Conservation (phyloP, 768 basidiomycete species). For the Daedaleopsis nitida region DNA sequence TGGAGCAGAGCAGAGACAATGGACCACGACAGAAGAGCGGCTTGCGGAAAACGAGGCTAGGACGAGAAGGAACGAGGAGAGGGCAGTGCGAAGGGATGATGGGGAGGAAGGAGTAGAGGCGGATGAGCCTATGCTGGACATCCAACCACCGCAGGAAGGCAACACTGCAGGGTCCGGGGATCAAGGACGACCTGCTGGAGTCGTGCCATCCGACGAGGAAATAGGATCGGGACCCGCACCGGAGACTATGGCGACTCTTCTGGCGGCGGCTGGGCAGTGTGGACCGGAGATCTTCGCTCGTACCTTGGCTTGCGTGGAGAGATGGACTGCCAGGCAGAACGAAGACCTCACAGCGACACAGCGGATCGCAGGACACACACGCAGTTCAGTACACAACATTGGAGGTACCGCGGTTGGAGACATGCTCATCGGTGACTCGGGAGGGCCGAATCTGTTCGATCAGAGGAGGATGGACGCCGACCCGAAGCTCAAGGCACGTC, state of each 20-base stretch:
- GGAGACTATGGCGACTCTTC: not conserved
- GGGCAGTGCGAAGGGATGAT: not conserved
- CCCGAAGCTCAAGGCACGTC: not conserved
- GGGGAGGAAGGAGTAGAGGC: not conserved
- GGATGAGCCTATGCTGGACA: not conserved
- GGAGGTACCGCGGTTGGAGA: not conserved
- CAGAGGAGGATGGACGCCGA: not conserved
- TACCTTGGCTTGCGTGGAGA: not conserved
- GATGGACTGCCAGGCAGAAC: too few species aligned
- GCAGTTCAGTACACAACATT: not conserved
- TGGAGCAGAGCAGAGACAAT: not conserved
- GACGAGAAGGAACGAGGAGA: conserved; percentile 1
- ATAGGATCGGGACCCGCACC: not conserved
- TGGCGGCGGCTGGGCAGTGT: not conserved
- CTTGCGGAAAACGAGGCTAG: not conserved
- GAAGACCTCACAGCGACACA: not conserved
- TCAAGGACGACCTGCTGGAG: too few species aligned
- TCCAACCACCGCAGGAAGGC: not conserved
- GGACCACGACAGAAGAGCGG: not conserved
- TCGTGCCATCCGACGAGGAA: too few species aligned
- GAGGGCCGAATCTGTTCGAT: not conserved
- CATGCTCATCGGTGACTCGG: not conserved
- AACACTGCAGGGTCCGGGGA: not conserved
- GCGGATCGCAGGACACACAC: not conserved
- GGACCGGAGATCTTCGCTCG: not conserved